phyloP scores from a whole-genome alignment of 2,329 filamentous ascomycete genomes.

The Paecilomyces sp. region DNA sequence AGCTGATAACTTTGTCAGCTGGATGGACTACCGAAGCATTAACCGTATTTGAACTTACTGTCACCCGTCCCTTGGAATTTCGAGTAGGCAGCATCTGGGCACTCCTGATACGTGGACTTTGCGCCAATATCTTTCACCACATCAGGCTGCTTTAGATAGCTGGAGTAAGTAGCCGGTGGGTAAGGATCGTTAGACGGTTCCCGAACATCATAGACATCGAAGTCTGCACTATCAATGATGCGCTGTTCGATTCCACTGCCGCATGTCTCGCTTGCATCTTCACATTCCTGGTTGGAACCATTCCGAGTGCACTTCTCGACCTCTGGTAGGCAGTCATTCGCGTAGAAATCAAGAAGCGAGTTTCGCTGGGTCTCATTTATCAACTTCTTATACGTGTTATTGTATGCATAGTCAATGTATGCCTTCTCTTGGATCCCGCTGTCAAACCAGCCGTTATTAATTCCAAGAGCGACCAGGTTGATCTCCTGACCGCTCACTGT shows the following conservation, averaged over 20 bases:
- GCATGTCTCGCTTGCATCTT: constrained; percentile 26
- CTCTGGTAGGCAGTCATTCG: background rate
- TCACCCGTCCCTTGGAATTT: background rate
- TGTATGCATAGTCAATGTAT: constrained; percentile 39
- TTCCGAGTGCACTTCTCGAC: background rate
- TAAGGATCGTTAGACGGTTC: constrained; percentile 27
- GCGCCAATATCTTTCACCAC: constrained; percentile 6
- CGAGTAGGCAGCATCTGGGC: background rate
- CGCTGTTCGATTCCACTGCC: constrained; percentile 28
- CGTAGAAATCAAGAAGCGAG: background rate
- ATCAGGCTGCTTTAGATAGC: constrained; percentile 31
- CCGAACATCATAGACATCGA: constrained; percentile 42
- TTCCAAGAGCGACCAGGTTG: constrained; percentile 47
- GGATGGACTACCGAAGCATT: background rate
- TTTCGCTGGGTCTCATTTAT: background rate
- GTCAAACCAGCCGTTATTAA: constrained; percentile 54
- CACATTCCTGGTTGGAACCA: background rate
- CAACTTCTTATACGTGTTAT: constrained; percentile 19
- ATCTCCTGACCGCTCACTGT: constrained; percentile 36
- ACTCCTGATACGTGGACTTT: background rate
- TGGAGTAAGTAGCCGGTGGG: constrained; percentile 35
- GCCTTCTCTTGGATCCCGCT: constrained; percentile 35
- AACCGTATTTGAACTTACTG: background rate
- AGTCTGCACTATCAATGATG: constrained; percentile 19
- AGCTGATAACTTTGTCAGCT: background rate